Conservation (phyloP, 2,329 filamentous ascomycete genomes). For the Phialophora expanda region DNA sequence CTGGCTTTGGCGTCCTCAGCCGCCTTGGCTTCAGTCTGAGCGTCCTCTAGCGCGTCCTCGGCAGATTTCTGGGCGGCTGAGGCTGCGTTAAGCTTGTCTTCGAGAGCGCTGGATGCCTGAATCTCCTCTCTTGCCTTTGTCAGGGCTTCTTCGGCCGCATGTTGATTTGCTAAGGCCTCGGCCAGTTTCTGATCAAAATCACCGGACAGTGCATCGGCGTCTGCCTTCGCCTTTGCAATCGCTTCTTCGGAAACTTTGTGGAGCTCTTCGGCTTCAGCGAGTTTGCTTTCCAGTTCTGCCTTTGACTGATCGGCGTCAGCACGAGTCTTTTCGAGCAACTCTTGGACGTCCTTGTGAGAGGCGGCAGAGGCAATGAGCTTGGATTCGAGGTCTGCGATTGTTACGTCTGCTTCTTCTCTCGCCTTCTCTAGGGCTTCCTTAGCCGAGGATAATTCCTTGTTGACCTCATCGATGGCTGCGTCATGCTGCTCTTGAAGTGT, state of each 20-base stretch:
- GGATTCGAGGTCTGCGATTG: conserved; percentile 24
- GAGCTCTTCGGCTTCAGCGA: conserved; percentile 14
- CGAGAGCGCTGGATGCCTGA: conserved; percentile 9
- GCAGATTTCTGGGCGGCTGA: conserved; percentile 18
- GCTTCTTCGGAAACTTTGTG: conserved; percentile 26
- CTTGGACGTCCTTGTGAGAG: conserved; percentile 13
- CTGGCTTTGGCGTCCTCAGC: conserved; percentile 16
- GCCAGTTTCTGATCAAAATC: conserved; percentile 24
- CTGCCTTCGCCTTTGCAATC: conserved; percentile 16
- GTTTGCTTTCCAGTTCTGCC: conserved; percentile 21
- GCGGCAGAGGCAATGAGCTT: conserved; percentile 14
- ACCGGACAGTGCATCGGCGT: conserved; percentile 9
- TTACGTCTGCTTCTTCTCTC: conserved; percentile 16
- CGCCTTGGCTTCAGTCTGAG: conserved; percentile 2
- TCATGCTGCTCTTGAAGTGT: conserved; percentile 17
- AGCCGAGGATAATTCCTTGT: conserved; percentile 20
- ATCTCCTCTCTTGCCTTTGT: conserved; percentile 17
- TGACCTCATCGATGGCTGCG: conserved; percentile 10
- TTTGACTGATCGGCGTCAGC: conserved; percentile 12
- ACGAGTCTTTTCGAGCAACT: conserved; percentile 21
- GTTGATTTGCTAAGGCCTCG: conserved; percentile 9
- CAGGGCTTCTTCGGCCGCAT: conserved; percentile 18
- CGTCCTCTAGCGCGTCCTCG: conserved; percentile 17
- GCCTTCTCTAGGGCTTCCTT: conserved; percentile 27
- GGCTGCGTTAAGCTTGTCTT: conserved; percentile 20